Evolutionary conservation across 108 stramenopile genomes (phyloP).

Genomic region (Stephanodiscus triporus): DNA sequence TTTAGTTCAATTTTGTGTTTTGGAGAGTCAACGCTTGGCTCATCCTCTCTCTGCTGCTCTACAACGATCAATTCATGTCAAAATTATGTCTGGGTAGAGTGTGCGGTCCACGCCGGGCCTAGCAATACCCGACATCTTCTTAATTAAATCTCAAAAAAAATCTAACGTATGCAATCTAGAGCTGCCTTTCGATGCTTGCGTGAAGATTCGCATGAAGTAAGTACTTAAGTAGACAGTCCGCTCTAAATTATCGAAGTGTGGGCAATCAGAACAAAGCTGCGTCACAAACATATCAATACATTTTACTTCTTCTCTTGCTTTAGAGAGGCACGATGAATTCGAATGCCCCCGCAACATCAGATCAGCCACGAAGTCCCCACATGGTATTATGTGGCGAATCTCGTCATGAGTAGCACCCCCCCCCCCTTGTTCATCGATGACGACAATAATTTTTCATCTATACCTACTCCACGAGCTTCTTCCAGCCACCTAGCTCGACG

Average conservation of each 20-base stretch:
- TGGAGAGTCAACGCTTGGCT: constrained; percentile 18
- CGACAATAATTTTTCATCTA: not conserved
- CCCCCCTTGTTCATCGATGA: not conserved
- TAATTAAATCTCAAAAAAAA: too few relatives aligned
- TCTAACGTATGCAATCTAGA: too few relatives aligned
- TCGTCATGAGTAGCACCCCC: not conserved
- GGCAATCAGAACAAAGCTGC: too few relatives aligned
- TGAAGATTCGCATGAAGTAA: not conserved
- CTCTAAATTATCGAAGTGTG: not conserved
- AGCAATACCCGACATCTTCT: too few relatives aligned
- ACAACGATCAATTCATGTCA: too few relatives aligned
- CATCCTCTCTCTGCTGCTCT: not conserved
- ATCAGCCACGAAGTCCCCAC: too few relatives aligned
- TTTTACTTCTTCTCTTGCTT: not conserved
- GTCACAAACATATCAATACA: constrained; percentile 1
- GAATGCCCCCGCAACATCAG: not conserved
- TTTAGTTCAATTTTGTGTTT: not conserved
- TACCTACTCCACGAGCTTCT: constrained; percentile 24
- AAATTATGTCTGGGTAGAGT: too few relatives aligned
- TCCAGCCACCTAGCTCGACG: constrained; percentile 33
- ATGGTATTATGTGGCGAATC: not conserved
- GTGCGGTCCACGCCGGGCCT: too few relatives aligned
- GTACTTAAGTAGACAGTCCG: not conserved
- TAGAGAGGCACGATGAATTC: not conserved
- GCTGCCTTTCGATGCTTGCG: too few relatives aligned